Percentiles rank a stretch among this genome's conserved stretches.
Conservation (phyloP, 1,284 basidiomycete genomes). For the Tremellales sp. region DNA sequence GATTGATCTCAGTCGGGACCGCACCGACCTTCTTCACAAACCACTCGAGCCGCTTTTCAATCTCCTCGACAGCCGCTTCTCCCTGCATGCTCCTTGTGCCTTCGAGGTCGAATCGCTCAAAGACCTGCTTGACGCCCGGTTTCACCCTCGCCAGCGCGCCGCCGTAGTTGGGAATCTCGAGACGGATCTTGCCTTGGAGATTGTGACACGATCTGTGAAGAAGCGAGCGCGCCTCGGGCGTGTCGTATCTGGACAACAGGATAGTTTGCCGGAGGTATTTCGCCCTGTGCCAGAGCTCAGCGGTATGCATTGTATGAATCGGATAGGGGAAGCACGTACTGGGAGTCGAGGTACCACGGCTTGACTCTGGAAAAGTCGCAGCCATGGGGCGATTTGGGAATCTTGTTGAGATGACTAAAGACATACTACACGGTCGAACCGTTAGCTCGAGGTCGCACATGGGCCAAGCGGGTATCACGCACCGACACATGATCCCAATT, state of each 20-base stretch:
- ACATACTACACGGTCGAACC: constrained; percentile 63
- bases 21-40: constrained; percentile 74
- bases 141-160: constrained; percentile 65
- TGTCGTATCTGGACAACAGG: constrained; percentile 82
- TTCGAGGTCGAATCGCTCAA: constrained; percentile 42
- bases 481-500: constrained; percentile 98
- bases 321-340: constrained; percentile 56
- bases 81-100: constrained; percentile 31
- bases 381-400: constrained; percentile 88
- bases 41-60: constrained; percentile 77
- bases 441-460: not conserved
- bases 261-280: constrained; percentile 82
- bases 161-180: constrained; percentile 58
- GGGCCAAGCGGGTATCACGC: constrained; percentile 15
- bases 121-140: constrained; percentile 72
- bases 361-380: constrained; percentile 96
- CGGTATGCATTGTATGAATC: not conserved
- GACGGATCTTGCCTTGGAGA: constrained; percentile 73
- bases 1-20: constrained; percentile 3
- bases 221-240: constrained; percentile 76
- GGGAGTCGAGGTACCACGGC: constrained; percentile 92
- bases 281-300: constrained; percentile 54
- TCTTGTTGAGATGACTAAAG: constrained; percentile 73
- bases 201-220: constrained; percentile 74
- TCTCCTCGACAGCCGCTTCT: constrained; percentile 67